Evolutionary conservation across 2,329 filamentous ascomycete genomes (phyloP), one percentile per base, ranked within the genome.

Genomic region (Leptodontidium sp.): DNA sequence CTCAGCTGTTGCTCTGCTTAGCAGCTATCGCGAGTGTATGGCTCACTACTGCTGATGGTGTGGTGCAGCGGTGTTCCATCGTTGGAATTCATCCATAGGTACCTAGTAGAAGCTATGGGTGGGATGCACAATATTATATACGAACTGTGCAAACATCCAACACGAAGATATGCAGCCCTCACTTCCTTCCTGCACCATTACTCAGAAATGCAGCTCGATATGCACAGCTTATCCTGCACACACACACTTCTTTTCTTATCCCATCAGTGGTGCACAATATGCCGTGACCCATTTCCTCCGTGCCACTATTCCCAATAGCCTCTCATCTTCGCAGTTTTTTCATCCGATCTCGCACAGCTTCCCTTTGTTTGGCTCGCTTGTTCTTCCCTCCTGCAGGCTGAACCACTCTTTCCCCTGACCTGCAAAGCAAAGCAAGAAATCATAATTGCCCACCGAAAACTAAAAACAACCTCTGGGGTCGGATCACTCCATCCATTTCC

Each of bases 261-360:
- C n/a, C 12, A 26, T 59, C 50, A 45, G 55, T 38, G 26, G 29
- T 40, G 53, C 53, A 59, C 43, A 26, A 49, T 38, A 47, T 59
- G 63, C 52, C n/a, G 40, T 40, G 57, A 55, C 43, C 21, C 40
- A 29, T 45, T 45, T 24, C 52, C 52, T 24, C 15, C 40, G 24
- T 53, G 43, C 32, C 47, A 49, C 50, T 64, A 47, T 64, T 50
- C 62, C 50, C 14, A 29, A 65, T 45, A 21, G 24, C 29, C 35
- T 49, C 50, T 24, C n/a, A 40, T 59, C 55, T 40, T 24, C 17
- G 6, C 55, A 21, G 35, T 14, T 4, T 58, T 38, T 58, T 40
- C 55, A 58, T 58, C 55, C 55, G 32, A 58, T 40, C 55, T 58
- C 55, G 55, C 55, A 58, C 55, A 40, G 3, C 55, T 24, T 43